Evolutionary conservation across 345 rosid genomes (phyloP).

Genomic region (Eucalyptus regnans): DNA sequence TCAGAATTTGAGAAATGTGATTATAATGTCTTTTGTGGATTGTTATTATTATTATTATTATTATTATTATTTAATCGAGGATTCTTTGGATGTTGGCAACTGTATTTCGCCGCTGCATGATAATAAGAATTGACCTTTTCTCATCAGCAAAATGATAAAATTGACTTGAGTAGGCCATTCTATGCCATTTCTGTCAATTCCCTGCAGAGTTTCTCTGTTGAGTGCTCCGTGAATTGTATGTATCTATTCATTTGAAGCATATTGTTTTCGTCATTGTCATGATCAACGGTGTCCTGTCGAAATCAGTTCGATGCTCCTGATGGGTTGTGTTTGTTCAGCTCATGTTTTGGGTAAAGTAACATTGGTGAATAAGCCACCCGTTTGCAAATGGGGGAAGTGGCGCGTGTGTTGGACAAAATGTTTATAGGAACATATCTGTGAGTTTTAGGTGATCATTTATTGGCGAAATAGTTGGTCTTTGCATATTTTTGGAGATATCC

Average conservation of each 20-base stretch:
- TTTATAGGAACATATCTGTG: not conserved
- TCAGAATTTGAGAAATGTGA: not conserved
- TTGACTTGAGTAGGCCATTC: not conserved
- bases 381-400: not conserved
- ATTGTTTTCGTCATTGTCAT: not conserved
- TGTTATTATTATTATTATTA: not conserved
- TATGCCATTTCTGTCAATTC: not conserved
- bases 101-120: not conserved
- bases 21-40: not conserved
- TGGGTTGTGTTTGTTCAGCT: not conserved
- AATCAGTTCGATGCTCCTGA: not conserved
- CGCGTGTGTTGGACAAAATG: not conserved
- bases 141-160: not conserved
- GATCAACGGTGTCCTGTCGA: not conserved
- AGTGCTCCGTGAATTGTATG: not conserved
- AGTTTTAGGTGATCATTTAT: not conserved
- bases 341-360: not conserved
- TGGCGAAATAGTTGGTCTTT: not conserved
- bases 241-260: not conserved
- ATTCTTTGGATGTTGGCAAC: not conserved
- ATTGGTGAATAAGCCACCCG: not conserved
- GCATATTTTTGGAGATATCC: not conserved
- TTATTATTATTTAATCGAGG: not conserved
- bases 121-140: not conserved
- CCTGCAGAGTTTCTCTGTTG: not conserved